phyloP scores from a whole-genome alignment of 2,329 filamentous ascomycete species.

The Monilinia laxa region DNA sequence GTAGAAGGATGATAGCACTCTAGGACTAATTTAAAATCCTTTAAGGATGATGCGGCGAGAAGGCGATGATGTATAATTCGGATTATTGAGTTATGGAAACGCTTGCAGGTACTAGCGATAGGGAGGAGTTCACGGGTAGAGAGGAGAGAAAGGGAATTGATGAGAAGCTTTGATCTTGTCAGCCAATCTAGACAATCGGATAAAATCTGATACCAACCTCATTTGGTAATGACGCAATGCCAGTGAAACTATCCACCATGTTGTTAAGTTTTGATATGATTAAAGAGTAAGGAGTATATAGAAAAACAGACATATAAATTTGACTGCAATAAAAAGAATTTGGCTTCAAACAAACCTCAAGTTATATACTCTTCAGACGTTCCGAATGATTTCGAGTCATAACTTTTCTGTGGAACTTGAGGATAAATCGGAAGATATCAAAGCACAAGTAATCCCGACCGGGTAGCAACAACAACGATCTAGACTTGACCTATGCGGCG shows the following conservation, averaged over 20 bases:
- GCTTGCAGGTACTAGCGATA: slow-evolving; percentile 58
- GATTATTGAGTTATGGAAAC: slow-evolving; percentile 61
- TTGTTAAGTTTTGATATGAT: slow-evolving; percentile 16
- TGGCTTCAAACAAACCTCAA: not conserved
- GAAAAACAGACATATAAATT: not conserved
- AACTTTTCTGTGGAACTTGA: not conserved
- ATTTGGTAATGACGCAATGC: slow-evolving; percentile 32
- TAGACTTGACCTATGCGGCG: no score
- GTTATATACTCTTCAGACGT: not conserved
- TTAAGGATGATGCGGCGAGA: slow-evolving; percentile 54
- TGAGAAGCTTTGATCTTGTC: slow-evolving; percentile 47
- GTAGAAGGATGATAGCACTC: slow-evolving; percentile 75
- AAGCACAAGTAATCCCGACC: not conserved
- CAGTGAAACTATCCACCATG: slow-evolving; percentile 26
- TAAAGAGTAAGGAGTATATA: not conserved
- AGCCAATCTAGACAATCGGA: not conserved
- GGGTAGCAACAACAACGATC: not conserved
- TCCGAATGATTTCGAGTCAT: not conserved
- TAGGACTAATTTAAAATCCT: slow-evolving; percentile 66
- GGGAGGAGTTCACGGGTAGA: slow-evolving; percentile 54
- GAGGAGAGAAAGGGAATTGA: slow-evolving; percentile 51
- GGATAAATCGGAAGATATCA: slow-evolving; percentile 6
- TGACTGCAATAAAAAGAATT: not conserved
- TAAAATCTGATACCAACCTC: slow-evolving; percentile 28
- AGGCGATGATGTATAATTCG: slow-evolving; percentile 66